A percentile compares a stretch with the other conserved stretches of the same genome.
Evolutionary conservation across 2,329 filamentous ascomycete genomes (phyloP).

Genomic region (Fusarium phyllophilum): DNA sequence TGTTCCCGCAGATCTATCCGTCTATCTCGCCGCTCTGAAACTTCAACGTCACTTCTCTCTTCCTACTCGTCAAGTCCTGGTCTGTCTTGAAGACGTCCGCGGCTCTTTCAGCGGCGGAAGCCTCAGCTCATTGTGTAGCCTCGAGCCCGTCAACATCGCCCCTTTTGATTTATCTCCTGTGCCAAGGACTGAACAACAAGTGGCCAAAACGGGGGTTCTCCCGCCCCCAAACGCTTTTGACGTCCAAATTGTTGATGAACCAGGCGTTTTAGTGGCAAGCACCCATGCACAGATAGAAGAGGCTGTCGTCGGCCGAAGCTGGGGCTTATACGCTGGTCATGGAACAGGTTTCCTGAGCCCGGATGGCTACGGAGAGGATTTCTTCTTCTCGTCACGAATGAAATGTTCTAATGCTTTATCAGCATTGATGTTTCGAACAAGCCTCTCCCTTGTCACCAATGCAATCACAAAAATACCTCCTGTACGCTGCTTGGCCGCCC

Average conservation of each 20-base stretch:
- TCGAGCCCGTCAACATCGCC: background rate
- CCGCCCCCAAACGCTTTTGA: background rate
- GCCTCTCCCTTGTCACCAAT: slow-evolving; percentile 7
- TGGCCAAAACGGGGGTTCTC: background rate
- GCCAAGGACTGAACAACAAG: background rate
- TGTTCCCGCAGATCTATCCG: slow-evolving; percentile 30
- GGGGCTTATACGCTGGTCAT: slow-evolving; percentile 6
- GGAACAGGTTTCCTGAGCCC: background rate
- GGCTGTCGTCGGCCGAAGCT: slow-evolving; percentile 33
- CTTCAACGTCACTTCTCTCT: slow-evolving; percentile 15
- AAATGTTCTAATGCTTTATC: background rate
- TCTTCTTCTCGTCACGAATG: slow-evolving; percentile 17
- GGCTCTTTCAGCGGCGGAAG: slow-evolving; percentile 34
- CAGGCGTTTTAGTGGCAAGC: slow-evolving; percentile 15
- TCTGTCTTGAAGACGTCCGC: slow-evolving; percentile 15
- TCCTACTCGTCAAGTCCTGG: slow-evolving; percentile 19
- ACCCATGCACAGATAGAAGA: slow-evolving; percentile 27
- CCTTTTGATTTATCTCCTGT: slow-evolving; percentile 2
- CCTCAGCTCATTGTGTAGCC: slow-evolving; percentile 29
- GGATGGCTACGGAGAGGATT: slow-evolving; percentile 1
- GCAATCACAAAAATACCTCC: slow-evolving; percentile 15
- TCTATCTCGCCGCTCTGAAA: slow-evolving; percentile 23
- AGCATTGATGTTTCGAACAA: slow-evolving; percentile 5
- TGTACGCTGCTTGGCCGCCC: slow-evolving; percentile 15
- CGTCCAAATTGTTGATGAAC: background rate